Evolutionary conservation across 805 yeast genomes (phyloP).

Genomic region (Lipomyces starkeyi): DNA sequence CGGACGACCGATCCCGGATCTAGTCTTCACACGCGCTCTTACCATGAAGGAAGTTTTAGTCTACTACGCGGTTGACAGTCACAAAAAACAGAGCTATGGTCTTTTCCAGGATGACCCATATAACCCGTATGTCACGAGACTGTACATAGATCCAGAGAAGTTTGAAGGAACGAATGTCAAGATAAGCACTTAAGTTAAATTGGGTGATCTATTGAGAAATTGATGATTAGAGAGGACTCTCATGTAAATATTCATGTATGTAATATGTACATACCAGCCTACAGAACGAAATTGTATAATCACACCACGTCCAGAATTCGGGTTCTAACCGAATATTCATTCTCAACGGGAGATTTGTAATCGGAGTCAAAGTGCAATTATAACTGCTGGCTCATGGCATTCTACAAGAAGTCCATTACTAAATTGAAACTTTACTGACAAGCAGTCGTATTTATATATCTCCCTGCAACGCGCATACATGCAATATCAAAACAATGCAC

Average conservation of each 20-base stretch:
- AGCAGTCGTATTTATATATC: neutral
- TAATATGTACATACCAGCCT: neutral
- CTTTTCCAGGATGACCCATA: conserved; percentile 30
- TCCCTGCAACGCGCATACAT: neutral
- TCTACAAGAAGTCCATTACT: too few species aligned
- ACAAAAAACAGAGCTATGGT: conserved; percentile 23
- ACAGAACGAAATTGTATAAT: neutral
- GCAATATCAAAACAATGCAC: neutral
- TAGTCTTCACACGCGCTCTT: conserved; percentile 16
- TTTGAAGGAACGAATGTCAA: conserved; percentile 33
- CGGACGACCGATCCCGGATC: conserved; percentile 33
- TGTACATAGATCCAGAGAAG: conserved; percentile 26
- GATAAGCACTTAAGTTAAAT: conserved; percentile 9
- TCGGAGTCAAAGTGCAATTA: too few species aligned
- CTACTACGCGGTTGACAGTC: conserved; percentile 23
- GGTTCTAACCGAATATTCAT: too few species aligned
- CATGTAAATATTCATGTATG: conserved; percentile 1
- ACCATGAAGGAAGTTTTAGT: conserved; percentile 20
- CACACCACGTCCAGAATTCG: too few species aligned
- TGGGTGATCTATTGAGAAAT: neutral
- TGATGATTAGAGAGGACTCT: neutral
- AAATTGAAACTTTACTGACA: neutral
- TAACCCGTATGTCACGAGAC: conserved; percentile 28
- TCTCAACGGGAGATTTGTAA: too few species aligned
- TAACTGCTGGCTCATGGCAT: too few species aligned